Conservation (phyloP, 2,329 filamentous ascomycete genomes). For the Tympanopsis confertula region DNA sequence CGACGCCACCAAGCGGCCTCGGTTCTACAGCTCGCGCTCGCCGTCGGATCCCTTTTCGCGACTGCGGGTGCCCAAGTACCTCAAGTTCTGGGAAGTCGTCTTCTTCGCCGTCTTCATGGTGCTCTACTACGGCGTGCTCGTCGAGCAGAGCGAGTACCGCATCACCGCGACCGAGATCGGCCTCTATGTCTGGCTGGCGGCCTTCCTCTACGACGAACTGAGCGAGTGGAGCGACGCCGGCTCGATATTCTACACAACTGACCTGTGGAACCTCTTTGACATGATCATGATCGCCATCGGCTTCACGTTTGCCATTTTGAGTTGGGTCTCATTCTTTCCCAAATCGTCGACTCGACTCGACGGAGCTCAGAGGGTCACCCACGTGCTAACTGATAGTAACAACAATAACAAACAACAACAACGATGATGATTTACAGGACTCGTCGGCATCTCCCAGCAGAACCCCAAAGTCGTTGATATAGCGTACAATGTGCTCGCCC, state of each 20-base stretch:
- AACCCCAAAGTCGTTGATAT: slow-evolving; percentile 57
- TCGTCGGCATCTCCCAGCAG: slow-evolving; percentile 51
- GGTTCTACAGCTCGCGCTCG: slow-evolving; percentile 58
- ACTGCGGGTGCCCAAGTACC: slow-evolving; percentile 67
- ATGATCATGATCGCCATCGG: slow-evolving; percentile 66
- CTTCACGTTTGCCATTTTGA: slow-evolving; percentile 55
- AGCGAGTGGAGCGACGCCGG: slow-evolving; percentile 79
- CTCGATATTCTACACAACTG: slow-evolving; percentile 71
- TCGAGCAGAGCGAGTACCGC: slow-evolving; percentile 54
- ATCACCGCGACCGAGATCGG: slow-evolving; percentile 61
- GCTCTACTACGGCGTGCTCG: slow-evolving; percentile 77
- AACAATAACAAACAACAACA: too few species aligned
- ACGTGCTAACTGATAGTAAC: too few species aligned
- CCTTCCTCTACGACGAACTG: slow-evolving; percentile 79
- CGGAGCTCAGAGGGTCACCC: too few species aligned
- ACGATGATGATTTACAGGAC: too few species aligned
- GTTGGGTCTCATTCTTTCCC: slow-evolving; percentile 37
- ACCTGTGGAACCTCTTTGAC: slow-evolving; percentile 71
- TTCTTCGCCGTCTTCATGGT: slow-evolving; percentile 70
- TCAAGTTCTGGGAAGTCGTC: slow-evolving; percentile 72
- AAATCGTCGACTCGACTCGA: too few species aligned
- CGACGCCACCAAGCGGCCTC: slow-evolving; percentile 62
- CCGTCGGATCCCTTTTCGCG: slow-evolving; percentile 62
- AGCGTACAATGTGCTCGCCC: slow-evolving; percentile 77
- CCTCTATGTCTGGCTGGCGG: slow-evolving; percentile 75